Percentiles rank a stretch among this genome's conserved stretches.
These are phyloP conservation scores for Lodderomyces oxycetoniae DNA, from an alignment of 1,139 yeast species.

Conservation along the genomic window DNA sequence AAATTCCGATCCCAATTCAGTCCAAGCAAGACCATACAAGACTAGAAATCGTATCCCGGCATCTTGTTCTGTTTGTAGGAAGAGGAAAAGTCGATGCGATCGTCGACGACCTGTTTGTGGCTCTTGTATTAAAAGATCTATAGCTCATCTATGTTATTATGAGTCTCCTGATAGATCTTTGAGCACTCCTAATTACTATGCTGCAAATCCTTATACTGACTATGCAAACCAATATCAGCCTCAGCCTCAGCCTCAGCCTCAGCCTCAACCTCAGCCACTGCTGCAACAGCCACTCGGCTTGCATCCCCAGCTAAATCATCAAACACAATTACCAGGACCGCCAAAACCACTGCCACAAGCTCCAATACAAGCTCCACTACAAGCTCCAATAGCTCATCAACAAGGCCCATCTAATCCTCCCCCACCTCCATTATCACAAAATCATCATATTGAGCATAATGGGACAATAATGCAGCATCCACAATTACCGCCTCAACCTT, in stretches of 20 bases:
- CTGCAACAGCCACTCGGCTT: conserved; percentile 4
- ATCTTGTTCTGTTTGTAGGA: conserved; percentile 45
- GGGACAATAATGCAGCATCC: conserved; percentile 4
- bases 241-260: conserved; percentile 1
- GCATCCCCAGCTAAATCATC: conserved; percentile 2
- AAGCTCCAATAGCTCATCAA: conserved; percentile 3
- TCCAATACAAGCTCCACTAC: conserved; percentile 3
- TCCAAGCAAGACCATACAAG: conserved; percentile 21
- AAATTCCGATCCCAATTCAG: no score
- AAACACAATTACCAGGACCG: background rate
- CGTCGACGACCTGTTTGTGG: conserved; percentile 67
- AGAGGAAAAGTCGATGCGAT: conserved; percentile 52
- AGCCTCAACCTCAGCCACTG: conserved; percentile 5
- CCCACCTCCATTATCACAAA: background rate
- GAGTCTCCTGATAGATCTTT: conserved; percentile 20
- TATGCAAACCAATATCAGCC: conserved; percentile 1
- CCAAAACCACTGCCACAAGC: conserved; percentile 4
- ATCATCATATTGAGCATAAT: background rate
- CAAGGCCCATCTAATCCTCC: background rate
- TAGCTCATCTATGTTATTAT: conserved; percentile 67
- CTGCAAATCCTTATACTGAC: conserved; percentile 2
- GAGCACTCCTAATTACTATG: conserved; percentile 3
- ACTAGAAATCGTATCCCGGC: conserved; percentile 39
- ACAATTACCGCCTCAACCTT: conserved; percentile 7
- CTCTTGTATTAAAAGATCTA: conserved; percentile 66